These are phyloP conservation scores for Mycena epipterygia DNA, from an alignment of 768 basidiomycete genomes.

Conservation along the genomic window DNA sequence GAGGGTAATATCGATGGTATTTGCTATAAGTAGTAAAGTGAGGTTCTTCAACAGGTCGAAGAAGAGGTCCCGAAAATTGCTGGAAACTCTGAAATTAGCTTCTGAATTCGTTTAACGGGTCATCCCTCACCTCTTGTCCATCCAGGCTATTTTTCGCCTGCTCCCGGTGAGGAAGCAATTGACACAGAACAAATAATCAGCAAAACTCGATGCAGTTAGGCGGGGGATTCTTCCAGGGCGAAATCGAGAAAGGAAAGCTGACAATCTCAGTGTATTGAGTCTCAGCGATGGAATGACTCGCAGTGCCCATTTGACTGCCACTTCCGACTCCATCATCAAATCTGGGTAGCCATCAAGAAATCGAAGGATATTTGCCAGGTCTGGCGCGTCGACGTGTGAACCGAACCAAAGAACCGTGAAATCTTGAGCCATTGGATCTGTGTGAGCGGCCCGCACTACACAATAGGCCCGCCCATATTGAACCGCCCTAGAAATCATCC, in stretches of 20 bases:
- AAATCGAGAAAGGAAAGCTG: slow-evolving; percentile 1
- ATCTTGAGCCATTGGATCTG: background rate
- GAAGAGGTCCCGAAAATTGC: background rate
- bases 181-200: background rate
- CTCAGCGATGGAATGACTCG: background rate
- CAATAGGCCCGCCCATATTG: background rate
- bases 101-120: background rate
- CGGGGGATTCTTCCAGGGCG: background rate
- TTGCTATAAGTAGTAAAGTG: no score
- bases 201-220: background rate
- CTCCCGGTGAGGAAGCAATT: background rate
- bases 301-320: slow-evolving; percentile 1
- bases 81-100: background rate
- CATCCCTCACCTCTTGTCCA: background rate
- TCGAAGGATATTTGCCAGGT: background rate
- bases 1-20: no score
- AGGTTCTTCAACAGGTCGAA: background rate
- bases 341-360: background rate
- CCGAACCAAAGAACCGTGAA: background rate
- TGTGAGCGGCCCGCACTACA: background rate
- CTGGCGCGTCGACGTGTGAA: background rate
- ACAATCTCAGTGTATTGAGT: background rate
- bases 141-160: background rate
- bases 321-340: background rate
- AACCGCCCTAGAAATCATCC: background rate